Conservation (phyloP, 2,329 filamentous ascomycete species). For the Rutstroemia sp. region DNA sequence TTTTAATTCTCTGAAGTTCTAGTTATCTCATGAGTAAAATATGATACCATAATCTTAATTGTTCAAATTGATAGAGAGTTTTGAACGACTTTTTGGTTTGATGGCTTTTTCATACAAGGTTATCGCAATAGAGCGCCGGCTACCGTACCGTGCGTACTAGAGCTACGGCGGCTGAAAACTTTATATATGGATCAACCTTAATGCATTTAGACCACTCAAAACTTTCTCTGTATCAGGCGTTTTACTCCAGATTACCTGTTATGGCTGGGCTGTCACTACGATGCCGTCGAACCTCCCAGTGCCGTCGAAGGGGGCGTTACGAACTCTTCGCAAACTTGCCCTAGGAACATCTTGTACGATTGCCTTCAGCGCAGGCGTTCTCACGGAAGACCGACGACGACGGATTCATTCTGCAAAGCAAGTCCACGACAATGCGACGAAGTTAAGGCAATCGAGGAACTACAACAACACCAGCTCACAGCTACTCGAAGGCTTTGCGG, state of each 20-base stretch:
- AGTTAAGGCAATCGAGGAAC: slow-evolving; percentile 37
- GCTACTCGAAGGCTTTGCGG: slow-evolving; percentile 4
- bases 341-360: slow-evolving; percentile 52
- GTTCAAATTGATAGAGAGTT: no score
- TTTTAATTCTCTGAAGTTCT: no score
- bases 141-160: neutral
- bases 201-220: neutral
- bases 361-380: slow-evolving; percentile 33
- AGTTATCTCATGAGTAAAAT: no score
- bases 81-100: no score
- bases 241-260: slow-evolving; percentile 4
- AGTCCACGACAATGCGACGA: slow-evolving; percentile 46
- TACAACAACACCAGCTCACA: slow-evolving; percentile 31
- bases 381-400: slow-evolving; percentile 50
- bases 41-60: no score
- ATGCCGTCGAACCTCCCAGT: slow-evolving; percentile 37
- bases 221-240: neutral
- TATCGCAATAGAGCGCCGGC: no score
- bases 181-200: neutral
- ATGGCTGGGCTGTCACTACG: slow-evolving; percentile 17
- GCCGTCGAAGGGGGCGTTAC: slow-evolving; percentile 48
- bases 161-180: slow-evolving; percentile 1
- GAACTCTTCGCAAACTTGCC: slow-evolving; percentile 47
- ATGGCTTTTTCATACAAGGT: no score
- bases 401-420: slow-evolving; percentile 44